A percentile compares a stretch with the other conserved stretches of the same genome.
Evolutionary conservation across 345 rosid genomes (phyloP).

Genomic region (Camelina sativa): DNA sequence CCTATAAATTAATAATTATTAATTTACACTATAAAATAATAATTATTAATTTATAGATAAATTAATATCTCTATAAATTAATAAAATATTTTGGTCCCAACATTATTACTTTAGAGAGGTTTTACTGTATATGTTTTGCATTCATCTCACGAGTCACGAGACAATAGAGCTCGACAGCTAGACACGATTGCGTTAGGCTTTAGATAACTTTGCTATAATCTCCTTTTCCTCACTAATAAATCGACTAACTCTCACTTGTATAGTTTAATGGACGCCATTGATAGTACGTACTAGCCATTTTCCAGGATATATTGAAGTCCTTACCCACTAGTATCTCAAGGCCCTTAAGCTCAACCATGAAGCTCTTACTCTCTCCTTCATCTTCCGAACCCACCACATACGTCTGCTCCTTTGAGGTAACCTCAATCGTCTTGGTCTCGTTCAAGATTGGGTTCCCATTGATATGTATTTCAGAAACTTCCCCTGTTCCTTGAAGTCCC

Average conservation of each 20-base stretch:
- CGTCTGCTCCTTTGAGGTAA: conserved; percentile 54
- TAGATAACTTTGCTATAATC: not conserved
- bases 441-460: conserved; percentile 46
- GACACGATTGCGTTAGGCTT: too few species aligned
- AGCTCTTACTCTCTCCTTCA: conserved; percentile 48
- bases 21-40: too few species aligned
- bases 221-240: conserved; percentile 33
- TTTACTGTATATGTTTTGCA: too few species aligned
- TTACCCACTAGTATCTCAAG: conserved; percentile 69
- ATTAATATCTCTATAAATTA: too few species aligned
- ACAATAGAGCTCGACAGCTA: too few species aligned
- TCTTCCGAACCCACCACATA: conserved; percentile 43
- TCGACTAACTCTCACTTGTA: conserved; percentile 30
- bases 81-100: too few species aligned
- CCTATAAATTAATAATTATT: too few species aligned
- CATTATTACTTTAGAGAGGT: too few species aligned
- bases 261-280: conserved; percentile 2
- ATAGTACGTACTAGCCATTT: conserved; percentile 44
- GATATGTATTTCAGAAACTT: conserved; percentile 52
- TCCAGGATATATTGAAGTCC: conserved; percentile 74
- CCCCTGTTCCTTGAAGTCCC: conserved; percentile 62
- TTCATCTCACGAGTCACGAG: too few species aligned
- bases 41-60: too few species aligned
- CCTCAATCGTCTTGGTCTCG: conserved; percentile 35
- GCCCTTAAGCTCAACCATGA: conserved; percentile 68